A percentile compares a stretch with the other conserved stretches of the same genome.
These are phyloP conservation scores for Venturiaceae sp. DNA, from an alignment of 2,329 filamentous ascomycete genomes.

Conservation along the genomic window DNA sequence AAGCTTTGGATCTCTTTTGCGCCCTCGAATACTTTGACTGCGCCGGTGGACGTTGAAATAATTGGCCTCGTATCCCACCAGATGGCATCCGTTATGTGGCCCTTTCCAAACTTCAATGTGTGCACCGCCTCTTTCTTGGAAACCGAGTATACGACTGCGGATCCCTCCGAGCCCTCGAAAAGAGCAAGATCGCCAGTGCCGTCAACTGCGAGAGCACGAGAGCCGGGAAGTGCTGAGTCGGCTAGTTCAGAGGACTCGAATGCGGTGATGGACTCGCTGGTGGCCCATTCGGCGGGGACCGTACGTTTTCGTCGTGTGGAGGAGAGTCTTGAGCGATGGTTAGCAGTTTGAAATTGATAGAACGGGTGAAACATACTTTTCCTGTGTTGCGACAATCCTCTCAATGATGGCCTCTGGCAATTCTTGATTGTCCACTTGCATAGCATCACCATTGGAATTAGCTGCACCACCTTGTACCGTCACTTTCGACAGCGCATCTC, in stretches of 20 bases:
- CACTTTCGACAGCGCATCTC: conserved; percentile 78
- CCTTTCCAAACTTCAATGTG: conserved; percentile 42
- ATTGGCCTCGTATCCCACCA: conserved; percentile 62
- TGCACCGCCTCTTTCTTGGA: conserved; percentile 65
- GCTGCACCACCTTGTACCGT: conserved; percentile 54
- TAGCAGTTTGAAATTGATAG: conserved; percentile 12
- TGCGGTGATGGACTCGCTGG: conserved; percentile 56
- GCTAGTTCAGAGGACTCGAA: conserved; percentile 41
- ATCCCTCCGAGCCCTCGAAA: conserved; percentile 65
- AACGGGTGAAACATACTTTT: conserved; percentile 48
- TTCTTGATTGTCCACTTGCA: conserved; percentile 80
- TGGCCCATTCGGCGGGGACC: conserved; percentile 77
- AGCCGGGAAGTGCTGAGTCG: conserved; percentile 50
- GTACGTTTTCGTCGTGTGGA: conserved; percentile 84
- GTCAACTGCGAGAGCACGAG: conserved; percentile 48
- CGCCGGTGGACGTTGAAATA: conserved; percentile 64
- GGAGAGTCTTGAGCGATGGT: conserved; percentile 53
- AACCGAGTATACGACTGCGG: conserved; percentile 70
- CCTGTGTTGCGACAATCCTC: conserved; percentile 71
- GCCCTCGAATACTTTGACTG: conserved; percentile 68
- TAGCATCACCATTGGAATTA: conserved; percentile 61
- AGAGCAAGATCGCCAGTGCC: conserved; percentile 56
- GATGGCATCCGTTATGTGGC: conserved; percentile 55
- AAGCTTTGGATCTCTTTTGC: conserved; percentile 61
- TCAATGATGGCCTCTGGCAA: conserved; percentile 62